Evolutionary conservation across 2,329 filamentous ascomycete species (phyloP), one percentile per base, ranked within the genome.

Genomic region (Penicillium janthinellum): DNA sequence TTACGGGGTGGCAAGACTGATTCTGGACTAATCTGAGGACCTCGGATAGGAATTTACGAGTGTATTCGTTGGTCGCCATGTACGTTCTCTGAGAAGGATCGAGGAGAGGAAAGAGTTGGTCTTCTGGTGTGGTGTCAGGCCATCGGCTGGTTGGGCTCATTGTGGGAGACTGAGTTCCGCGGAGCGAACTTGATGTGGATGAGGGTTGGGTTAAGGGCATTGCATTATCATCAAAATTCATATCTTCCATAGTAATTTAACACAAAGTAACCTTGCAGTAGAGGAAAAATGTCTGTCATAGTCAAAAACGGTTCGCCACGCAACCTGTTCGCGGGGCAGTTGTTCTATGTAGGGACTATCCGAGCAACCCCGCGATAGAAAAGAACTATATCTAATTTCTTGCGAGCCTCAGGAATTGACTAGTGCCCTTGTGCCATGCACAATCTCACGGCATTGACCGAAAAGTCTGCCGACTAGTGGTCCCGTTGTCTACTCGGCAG

Each of bases 1-100:
- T 42, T 34, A 5, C 35, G 20, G 28, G 12, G 49, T 57, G 59
- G 49, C 55, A 25, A 55, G n/a, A 11, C 28, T 31, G 17, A 20
- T n/a, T 20, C 34, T 37, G 10, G 34, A 22, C 52, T 57, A 65
- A 61, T 62, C 45, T 41, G 50, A 53, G 48, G 47, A 35, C 28
- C 8, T 47, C 56, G 58, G 60, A 58, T 63, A 56, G 53, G 34
- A 2, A 58, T 62, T 60, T 58, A 61, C 49, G 58, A 61, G 44
- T 20, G 7, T 2, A 6, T 22, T 41, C 20, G 44, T n/a, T 25
- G 25, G 11, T 17, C 14, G 28, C 42, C 25, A 22, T 20, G 42
- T 41, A 41, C 8, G 11, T 6, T 2, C 4, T 10, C 39, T 42
- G 39, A 4, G 20, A 20, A 42, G 39, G n/a, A 44, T 25, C 14